Evolutionary conservation across 768 basidiomycete species (phyloP), one percentile per base, ranked within the genome.

Genomic region (Mycena polygramma): DNA sequence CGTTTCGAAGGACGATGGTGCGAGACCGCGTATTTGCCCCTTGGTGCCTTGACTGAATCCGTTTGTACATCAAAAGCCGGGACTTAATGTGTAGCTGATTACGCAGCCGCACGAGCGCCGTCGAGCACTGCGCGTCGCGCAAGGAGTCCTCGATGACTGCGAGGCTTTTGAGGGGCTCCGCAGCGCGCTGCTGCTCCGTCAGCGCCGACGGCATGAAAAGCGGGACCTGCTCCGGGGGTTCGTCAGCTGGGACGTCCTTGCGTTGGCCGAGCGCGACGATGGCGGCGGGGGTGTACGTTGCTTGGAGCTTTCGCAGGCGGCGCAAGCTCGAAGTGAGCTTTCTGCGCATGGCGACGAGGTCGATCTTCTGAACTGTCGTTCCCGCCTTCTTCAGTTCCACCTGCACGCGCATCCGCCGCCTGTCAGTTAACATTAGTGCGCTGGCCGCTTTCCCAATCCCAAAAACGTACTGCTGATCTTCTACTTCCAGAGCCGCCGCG

Each of bases 91-190:
- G 30, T 6, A 30, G 69, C 10, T 73, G 68, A 15, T 67, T 61
- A 2, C 73, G 73, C 36, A 81, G 43, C 9, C 57, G 43, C 4
- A 57, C 63, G 1, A 81, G 75, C 7, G 74, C 41, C 30, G 75
- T 72, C 19, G 36, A 10, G 63, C 76, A 77, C 51, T 79, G 78
- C 2, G 75, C 75, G 13, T 60, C 59, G 0, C 75, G 74, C n/a
- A 78, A 63, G 20, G 58, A 19, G 1, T 68, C 68, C 63, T 80
- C 79, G 24, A 76, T 72, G 1, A 57, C 49, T 0, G 70, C 35
- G 4, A 80, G 57, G 4, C 61, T 67, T 0, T 22, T 7, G 0
- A 63, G 2, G 17, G 68, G 71, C 2, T 70, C 69, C n/a, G 19
- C 36, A 36, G 61, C 41, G 3, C 73, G 63, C 19, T 39, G 41